Base-by-base conservation (phyloP, 1,139 yeast species). In the Zygotorulaspora mrakii region DNA sequence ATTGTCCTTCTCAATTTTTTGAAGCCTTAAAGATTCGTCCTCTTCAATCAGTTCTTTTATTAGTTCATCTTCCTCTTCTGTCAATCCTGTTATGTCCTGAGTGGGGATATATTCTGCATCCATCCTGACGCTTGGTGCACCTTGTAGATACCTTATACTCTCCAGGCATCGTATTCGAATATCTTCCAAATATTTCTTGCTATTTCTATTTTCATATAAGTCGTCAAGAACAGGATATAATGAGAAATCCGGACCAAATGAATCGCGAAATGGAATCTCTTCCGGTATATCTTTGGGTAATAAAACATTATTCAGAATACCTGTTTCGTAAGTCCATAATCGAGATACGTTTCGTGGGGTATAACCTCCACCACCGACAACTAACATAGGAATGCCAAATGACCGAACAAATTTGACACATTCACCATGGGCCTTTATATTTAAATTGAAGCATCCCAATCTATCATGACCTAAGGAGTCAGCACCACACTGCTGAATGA, bases 311-410 rank as follows among this genome's bases (percentile, higher is more conserved):
- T 87, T 80, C 58, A 89, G 71, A 2, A 91, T 76, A 32, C 95
- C 82, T 0, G 98, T 94, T 62, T 91, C 98, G 60, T 84, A 88
- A 33, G 96, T 79, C 98, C 98, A 91, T 28, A 91, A 71, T 47
- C 98, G 70, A 8, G 95, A 83, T 6, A 91, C 98, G 58, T 91
- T 91, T 53, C 96, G 76, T 40, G 96, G 95, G 0, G 98, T 91
- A 63, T 91, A 91, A 2, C 98, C 98, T 40, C 98, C 98, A 24
- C 98, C 98, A 18, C 98, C 98, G 10, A 91, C 67, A 9, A 91
- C 96, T 62, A 91, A 69, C 77, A 87, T 71, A 5, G 97, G 97
- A 2, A 91, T 69, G 4, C 89, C 88, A 62, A 89, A 89, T 16
- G 89, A 76, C 59, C 83, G 84, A 41, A 89, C 81, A 62, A 79